Evolutionary conservation across 2,329 filamentous ascomycete genomes (phyloP).

Genomic region (Fusarium cyanostomum): DNA sequence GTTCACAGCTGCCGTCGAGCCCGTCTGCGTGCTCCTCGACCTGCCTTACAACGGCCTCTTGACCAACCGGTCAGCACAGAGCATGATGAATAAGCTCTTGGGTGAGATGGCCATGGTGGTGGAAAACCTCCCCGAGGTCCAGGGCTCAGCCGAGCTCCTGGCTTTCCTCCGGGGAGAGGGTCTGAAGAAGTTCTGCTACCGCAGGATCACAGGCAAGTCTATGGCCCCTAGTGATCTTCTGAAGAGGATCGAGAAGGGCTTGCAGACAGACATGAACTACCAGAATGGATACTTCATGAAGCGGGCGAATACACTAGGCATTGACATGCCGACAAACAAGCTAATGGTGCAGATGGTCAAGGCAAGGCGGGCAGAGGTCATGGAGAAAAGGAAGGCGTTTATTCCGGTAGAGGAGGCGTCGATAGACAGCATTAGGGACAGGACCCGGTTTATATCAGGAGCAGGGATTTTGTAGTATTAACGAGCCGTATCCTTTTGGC

Average conservation of each 20-base stretch:
- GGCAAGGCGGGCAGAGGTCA: conserved; percentile 64
- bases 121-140: conserved; percentile 76
- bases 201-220: conserved; percentile 54
- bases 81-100: conserved; percentile 75
- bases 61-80: conserved; percentile 71
- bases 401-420: conserved; percentile 51
- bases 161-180: conserved; percentile 66
- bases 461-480: background rate
- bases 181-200: conserved; percentile 67
- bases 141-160: conserved; percentile 65
- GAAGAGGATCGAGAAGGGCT: conserved; percentile 68
- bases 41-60: conserved; percentile 77
- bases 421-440: conserved; percentile 32
- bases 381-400: conserved; percentile 45
- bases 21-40: conserved; percentile 82
- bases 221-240: conserved; percentile 71
- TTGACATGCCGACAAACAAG: conserved; percentile 78
- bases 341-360: conserved; percentile 78
- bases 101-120: conserved; percentile 80
- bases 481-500: conserved; percentile 18
- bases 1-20: conserved; percentile 80
- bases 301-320: conserved; percentile 75
- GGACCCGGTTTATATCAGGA: background rate
- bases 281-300: conserved; percentile 88
- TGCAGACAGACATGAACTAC: conserved; percentile 79